A percentile compares a stretch with the other conserved stretches of the same genome.
These are phyloP conservation scores for Penicillium silybi DNA, from an alignment of 495 filamentous ascomycete species.

Conservation along the genomic window DNA sequence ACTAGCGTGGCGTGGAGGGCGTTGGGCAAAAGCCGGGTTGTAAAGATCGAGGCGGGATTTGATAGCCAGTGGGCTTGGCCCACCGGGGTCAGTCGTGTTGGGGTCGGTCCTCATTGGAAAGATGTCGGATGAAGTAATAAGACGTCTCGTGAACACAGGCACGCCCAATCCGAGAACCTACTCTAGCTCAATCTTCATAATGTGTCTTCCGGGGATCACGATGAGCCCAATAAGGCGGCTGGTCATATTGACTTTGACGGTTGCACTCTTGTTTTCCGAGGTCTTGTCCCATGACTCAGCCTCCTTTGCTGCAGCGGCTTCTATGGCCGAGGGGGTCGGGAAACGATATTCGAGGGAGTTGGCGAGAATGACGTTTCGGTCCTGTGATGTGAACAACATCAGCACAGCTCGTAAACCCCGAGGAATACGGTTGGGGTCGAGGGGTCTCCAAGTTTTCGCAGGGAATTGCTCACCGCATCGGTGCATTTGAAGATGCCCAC, in stretches of 20 bases:
- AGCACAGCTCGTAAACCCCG: background rate
- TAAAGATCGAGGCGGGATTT: background rate
- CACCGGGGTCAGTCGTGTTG: constrained; percentile 2
- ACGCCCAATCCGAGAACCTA: constrained; percentile 38
- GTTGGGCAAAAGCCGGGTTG: constrained; percentile 6
- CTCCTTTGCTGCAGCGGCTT: constrained; percentile 39
- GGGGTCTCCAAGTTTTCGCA: background rate
- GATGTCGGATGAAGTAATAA: constrained; percentile 7
- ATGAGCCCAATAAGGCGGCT: constrained; percentile 85
- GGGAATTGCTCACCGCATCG: constrained; percentile 61
- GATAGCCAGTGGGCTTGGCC: constrained; percentile 1
- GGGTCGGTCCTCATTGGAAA: constrained; percentile 6
- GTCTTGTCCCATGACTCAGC: constrained; percentile 19
- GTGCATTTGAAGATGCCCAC: constrained; percentile 90
- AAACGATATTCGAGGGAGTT: constrained; percentile 83
- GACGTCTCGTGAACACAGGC: constrained; percentile 23
- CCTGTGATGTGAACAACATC: constrained; percentile 36
- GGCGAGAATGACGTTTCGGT: constrained; percentile 80
- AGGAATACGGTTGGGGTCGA: background rate
- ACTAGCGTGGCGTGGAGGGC: background rate
- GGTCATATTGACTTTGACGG: constrained; percentile 65
- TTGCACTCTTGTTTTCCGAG: constrained; percentile 20
- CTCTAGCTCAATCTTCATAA: constrained; percentile 85
- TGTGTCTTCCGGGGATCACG: constrained; percentile 81
- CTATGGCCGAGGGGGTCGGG: constrained; percentile 50